Evolutionary conservation across 371 early-diverging fungal species (phyloP).

Genomic region (Smittium culicis): DNA sequence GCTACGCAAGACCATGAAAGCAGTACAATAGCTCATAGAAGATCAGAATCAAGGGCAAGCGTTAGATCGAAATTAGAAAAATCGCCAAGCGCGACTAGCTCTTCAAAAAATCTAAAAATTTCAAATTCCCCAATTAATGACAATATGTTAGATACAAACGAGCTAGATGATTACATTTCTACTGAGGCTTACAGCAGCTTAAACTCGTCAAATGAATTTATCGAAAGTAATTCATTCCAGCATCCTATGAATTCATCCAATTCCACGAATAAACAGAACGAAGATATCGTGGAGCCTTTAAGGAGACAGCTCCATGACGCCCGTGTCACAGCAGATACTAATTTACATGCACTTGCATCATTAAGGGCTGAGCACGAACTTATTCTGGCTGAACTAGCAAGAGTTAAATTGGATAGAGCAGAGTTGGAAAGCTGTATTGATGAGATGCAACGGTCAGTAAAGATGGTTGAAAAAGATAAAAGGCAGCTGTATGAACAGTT

Average conservation of each 20-base stretch:
- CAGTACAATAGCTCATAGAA: not conserved
- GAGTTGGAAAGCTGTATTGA: slow-evolving; percentile 22
- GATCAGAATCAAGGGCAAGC: not conserved
- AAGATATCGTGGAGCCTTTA: slow-evolving; percentile 24
- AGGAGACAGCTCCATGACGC: slow-evolving; percentile 28
- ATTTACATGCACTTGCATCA: slow-evolving; percentile 23
- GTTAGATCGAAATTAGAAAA: not conserved
- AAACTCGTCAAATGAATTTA: not conserved
- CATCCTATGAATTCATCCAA: not conserved
- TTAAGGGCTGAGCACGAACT: slow-evolving; percentile 22
- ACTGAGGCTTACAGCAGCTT: not conserved
- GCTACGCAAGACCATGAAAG: not conserved
- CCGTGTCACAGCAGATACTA: slow-evolving; percentile 25
- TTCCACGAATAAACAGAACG: slow-evolving; percentile 11
- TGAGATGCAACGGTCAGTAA: slow-evolving; percentile 16
- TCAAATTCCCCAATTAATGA: not conserved
- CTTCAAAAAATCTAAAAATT: not conserved
- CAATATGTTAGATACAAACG: no score
- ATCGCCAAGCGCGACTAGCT: not conserved
- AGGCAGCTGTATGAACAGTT: not conserved
- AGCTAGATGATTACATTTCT: no score
- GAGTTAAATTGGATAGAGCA: slow-evolving; percentile 21
- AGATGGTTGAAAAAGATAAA: slow-evolving; percentile 16
- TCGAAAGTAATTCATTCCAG: not conserved
- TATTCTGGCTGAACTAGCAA: slow-evolving; percentile 19